Evolutionary conservation across 345 rosid genomes (phyloP).

Genomic region (Hibiscus trionum): DNA sequence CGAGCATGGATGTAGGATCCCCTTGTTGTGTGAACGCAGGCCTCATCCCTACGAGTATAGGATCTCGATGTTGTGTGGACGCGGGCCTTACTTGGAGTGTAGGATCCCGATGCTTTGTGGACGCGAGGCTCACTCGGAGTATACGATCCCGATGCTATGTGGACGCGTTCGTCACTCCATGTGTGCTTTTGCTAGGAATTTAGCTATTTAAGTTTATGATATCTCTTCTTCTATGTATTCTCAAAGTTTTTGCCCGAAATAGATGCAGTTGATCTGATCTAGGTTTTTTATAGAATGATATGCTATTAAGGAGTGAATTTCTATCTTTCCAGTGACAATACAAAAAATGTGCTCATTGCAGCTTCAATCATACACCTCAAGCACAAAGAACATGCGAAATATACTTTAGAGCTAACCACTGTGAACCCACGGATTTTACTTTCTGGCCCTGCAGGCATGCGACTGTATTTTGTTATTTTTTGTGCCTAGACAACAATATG

Average conservation of each 20-base stretch:
- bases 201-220: neutral
- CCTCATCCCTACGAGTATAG: too few relatives aligned
- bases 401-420: slow-evolving; percentile 58
- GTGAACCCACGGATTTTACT: slow-evolving; percentile 83
- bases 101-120: too few relatives aligned
- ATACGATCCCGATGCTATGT: too few relatives aligned
- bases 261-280: neutral
- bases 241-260: neutral
- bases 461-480: neutral
- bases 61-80: too few relatives aligned
- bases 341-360: slow-evolving; percentile 64
- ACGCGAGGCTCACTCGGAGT: too few relatives aligned
- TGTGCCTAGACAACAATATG: neutral
- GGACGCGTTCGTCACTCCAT: too few relatives aligned
- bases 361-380: slow-evolving; percentile 79
- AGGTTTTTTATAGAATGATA: neutral
- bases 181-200: too few relatives aligned
- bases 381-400: slow-evolving; percentile 66
- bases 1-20: too few relatives aligned
- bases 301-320: slow-evolving; percentile 8
- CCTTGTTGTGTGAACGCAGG: too few relatives aligned
- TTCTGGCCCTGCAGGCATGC: slow-evolving; percentile 83
- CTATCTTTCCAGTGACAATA: slow-evolving; percentile 51
- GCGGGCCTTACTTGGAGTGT: too few relatives aligned
- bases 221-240: neutral